Percentiles rank a stretch among this genome's conserved stretches.
These are phyloP conservation scores for Lasiosphaeria ovina DNA, from an alignment of 495 filamentous ascomycete species.

Conservation along the genomic window DNA sequence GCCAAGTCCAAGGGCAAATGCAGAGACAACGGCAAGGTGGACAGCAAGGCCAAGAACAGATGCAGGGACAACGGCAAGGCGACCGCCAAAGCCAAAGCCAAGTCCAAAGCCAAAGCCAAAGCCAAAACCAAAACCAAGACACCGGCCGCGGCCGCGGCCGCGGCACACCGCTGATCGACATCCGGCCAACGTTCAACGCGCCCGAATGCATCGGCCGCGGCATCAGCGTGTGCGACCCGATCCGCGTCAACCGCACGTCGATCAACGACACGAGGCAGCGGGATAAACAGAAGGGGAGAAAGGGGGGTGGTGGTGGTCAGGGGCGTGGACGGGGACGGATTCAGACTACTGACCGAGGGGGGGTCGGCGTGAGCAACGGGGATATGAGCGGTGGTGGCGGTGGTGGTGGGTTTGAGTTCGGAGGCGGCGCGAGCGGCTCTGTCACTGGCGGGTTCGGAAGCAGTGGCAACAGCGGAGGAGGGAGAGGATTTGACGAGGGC, in stretches of 20 bases:
- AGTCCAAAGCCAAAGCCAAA: too few species aligned
- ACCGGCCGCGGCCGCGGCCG: not conserved
- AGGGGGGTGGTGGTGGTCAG: not conserved
- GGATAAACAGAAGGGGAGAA: not conserved
- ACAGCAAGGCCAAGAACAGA: too few species aligned
- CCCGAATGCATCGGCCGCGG: constrained; percentile 26
- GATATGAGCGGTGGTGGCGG: not conserved
- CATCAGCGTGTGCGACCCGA: constrained; percentile 31
- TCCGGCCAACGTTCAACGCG: constrained; percentile 9
- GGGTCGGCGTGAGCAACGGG: not conserved
- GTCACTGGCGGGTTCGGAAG: not conserved
- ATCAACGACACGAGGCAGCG: constrained; percentile 10
- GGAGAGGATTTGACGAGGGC: not conserved
- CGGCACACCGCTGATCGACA: constrained; percentile 3
- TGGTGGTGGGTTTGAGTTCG: not conserved
- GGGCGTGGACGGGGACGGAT: not conserved
- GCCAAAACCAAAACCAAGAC: not conserved
- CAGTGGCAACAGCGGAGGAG: not conserved
- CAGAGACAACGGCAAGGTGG: too few species aligned
- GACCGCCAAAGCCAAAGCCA: too few species aligned
- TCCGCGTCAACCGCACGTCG: constrained; percentile 8
- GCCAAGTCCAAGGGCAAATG: too few species aligned
- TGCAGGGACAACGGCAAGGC: too few species aligned
- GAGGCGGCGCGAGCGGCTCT: not conserved
- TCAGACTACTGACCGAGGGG: too few species aligned